Percentiles rank a stretch among this genome's conserved stretches.
phyloP scores from a whole-genome alignment of 108 stramenopile genomes.

The Conticribra guillardii region DNA sequence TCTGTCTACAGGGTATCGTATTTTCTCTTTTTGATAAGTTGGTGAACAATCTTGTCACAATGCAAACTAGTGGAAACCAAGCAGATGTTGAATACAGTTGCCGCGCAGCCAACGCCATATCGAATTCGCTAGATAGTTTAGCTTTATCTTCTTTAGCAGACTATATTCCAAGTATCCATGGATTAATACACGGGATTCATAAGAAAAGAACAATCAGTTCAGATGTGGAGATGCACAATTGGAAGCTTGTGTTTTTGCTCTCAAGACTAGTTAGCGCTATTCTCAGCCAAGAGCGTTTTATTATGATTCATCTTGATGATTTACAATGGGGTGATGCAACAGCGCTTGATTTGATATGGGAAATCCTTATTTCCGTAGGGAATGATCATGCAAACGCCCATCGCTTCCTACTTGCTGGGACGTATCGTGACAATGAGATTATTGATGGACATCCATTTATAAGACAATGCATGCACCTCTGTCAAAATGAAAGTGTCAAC shows the following conservation, averaged over 20 bases:
- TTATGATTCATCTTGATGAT: not conserved
- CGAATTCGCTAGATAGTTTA: not conserved
- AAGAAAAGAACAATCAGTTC: not conserved
- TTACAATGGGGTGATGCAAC: conserved; percentile 9
- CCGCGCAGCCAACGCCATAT: not conserved
- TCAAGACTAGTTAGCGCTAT: not conserved
- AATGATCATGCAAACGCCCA: not conserved
- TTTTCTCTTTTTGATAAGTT: conserved; percentile 5
- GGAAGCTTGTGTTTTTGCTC: conserved; percentile 10
- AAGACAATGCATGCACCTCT: not conserved
- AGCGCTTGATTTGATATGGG: conserved; percentile 2
- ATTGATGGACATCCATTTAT: conserved; percentile 1
- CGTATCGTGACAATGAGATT: conserved; percentile 25
- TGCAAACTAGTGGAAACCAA: not conserved
- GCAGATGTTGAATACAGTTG: conserved; percentile 3
- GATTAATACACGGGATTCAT: not conserved
- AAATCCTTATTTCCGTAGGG: conserved; percentile 6
- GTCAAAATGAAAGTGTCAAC: not conserved
- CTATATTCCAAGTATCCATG: not conserved
- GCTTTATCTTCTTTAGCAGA: not conserved
- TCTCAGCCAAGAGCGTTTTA: not conserved
- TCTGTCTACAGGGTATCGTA: not conserved
- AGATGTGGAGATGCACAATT: not conserved
- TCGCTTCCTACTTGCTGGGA: conserved; percentile 14
- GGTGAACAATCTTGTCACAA: conserved; percentile 1